These are phyloP conservation scores for Metschnikowia lochheadii DNA, from an alignment of 805 yeast species.

Conservation along the genomic window DNA sequence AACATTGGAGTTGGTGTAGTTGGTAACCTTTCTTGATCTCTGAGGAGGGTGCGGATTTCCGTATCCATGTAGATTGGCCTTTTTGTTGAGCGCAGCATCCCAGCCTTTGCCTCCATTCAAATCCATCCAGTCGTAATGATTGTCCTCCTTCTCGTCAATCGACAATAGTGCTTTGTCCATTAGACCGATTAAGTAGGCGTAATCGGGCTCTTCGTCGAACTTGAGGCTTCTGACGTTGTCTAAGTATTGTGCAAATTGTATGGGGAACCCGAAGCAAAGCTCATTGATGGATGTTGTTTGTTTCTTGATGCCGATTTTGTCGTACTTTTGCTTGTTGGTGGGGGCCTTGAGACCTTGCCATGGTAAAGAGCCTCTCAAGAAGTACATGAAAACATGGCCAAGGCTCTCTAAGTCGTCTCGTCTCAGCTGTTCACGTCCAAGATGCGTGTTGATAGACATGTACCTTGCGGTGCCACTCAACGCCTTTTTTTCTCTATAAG, in stretches of 20 bases:
- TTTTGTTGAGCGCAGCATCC: slow-evolving; percentile 85
- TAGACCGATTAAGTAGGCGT: slow-evolving; percentile 75
- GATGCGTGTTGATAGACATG: slow-evolving; percentile 95
- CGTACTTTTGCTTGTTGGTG: slow-evolving; percentile 95
- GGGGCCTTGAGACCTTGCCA: slow-evolving; percentile 99
- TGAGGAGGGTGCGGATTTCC: slow-evolving; percentile 85
- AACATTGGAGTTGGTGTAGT: slow-evolving; percentile 10
- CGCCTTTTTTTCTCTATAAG: slow-evolving; percentile 93
- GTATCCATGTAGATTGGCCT: slow-evolving; percentile 92
- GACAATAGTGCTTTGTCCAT: slow-evolving; percentile 75
- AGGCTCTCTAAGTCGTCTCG: slow-evolving; percentile 95
- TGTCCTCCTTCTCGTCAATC: slow-evolving; percentile 70
- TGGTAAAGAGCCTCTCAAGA: slow-evolving; percentile 89
- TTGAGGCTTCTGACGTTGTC: slow-evolving; percentile 82
- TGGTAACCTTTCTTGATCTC: slow-evolving; percentile 20
- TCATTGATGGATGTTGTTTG: slow-evolving; percentile 84
- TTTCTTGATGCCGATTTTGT: slow-evolving; percentile 94
- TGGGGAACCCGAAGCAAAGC: slow-evolving; percentile 83
- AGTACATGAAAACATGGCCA: slow-evolving; percentile 95
- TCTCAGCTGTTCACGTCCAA: slow-evolving; percentile 95
- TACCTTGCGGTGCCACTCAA: slow-evolving; percentile 97
- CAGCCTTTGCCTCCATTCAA: slow-evolving; percentile 93
- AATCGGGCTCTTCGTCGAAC: slow-evolving; percentile 93
- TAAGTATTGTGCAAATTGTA: slow-evolving; percentile 89
- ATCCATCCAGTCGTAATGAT: slow-evolving; percentile 97